A percentile compares a stretch with the other conserved stretches of the same genome.
These are phyloP conservation scores for Chaetomiaceae sp. DNA, from an alignment of 2,329 filamentous ascomycete genomes.

Conservation along the genomic window DNA sequence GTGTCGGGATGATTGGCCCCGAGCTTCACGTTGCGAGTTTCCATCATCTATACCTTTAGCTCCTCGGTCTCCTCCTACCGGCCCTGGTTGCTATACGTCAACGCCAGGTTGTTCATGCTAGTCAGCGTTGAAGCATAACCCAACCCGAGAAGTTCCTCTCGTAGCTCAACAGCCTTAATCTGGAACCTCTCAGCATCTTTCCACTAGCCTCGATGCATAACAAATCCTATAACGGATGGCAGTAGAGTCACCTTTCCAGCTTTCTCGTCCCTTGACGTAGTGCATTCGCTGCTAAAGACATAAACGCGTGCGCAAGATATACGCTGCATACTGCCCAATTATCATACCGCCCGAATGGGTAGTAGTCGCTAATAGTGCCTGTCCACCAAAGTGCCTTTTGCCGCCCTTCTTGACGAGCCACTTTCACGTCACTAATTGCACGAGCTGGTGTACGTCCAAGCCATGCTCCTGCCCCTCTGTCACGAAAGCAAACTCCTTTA, in stretches of 20 bases:
- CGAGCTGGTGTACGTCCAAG: constrained; percentile 30
- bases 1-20: background rate
- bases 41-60: no score
- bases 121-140: background rate
- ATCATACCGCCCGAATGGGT: constrained; percentile 16
- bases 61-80: no score
- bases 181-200: constrained; percentile 10
- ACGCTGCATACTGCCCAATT: constrained; percentile 3
- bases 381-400: constrained; percentile 9
- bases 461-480: constrained; percentile 4
- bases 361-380: constrained; percentile 20
- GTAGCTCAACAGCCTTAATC: background rate
- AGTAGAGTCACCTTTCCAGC: constrained; percentile 3
- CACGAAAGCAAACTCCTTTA: constrained; percentile 30
- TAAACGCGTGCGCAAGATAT: constrained; percentile 23
- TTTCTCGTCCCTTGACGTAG: constrained; percentile 12
- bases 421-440: constrained; percentile 29
- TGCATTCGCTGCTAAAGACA: constrained; percentile 17
- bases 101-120: background rate
- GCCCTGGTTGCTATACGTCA: background rate
- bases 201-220: constrained; percentile 6
- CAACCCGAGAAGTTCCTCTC: background rate
- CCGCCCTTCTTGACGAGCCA: constrained; percentile 24
- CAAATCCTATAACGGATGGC: background rate
- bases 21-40: background rate